Percentiles rank a stretch among this genome's conserved stretches.
These are phyloP conservation scores for Pterocarpus santalinus DNA, from an alignment of 306 rosid genomes.

Conservation along the genomic window DNA sequence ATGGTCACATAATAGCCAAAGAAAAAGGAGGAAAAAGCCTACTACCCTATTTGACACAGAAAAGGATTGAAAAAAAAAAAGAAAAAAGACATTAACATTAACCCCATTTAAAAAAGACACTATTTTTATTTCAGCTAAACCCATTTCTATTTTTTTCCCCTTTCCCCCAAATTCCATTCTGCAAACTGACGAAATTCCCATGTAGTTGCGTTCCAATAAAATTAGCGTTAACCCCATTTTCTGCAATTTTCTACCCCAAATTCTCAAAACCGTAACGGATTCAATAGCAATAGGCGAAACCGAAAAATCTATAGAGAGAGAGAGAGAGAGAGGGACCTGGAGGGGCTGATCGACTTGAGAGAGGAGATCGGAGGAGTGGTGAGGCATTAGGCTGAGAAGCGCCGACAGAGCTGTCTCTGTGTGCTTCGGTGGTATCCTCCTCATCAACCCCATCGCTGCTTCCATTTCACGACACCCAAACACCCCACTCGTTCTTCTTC, in stretches of 20 bases:
- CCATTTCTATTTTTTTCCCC: background rate
- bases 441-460: conserved; percentile 97
- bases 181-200: background rate
- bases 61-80: background rate
- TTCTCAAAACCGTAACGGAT: conserved; percentile 11
- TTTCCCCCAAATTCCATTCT: conserved; percentile 5
- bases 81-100: background rate
- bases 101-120: background rate
- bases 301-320: background rate
- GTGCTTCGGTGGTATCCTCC: conserved; percentile 91
- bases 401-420: conserved; percentile 94
- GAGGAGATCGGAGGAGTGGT: conserved; percentile 93
- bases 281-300: no score
- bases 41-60: background rate
- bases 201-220: background rate
- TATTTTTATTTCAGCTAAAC: background rate
- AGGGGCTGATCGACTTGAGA: conserved; percentile 99
- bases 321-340: conserved; percentile 64
- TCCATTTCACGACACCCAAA: conserved; percentile 63
- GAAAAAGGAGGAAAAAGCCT: background rate
- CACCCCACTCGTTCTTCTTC: background rate
- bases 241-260: background rate
- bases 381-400: conserved; percentile 88
- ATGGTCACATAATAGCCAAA: background rate
- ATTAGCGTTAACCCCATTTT: background rate